These are phyloP conservation scores for Starmerella kuoi DNA, from an alignment of 805 yeast species.

Conservation along the genomic window DNA sequence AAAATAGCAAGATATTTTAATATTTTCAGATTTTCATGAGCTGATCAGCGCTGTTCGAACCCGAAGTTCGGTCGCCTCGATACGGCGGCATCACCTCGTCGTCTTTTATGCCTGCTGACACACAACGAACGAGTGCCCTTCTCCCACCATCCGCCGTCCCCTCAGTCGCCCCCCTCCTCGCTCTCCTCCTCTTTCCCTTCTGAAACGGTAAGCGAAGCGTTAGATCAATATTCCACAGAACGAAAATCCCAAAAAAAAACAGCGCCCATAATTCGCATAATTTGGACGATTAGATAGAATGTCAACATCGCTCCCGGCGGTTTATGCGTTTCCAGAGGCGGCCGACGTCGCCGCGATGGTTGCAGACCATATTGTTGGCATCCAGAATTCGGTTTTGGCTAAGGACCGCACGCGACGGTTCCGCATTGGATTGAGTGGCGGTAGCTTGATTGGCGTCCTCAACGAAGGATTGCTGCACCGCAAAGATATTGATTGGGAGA, in stretches of 20 bases:
- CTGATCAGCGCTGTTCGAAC: no score
- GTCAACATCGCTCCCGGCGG: constrained; percentile 43
- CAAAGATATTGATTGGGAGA: constrained; percentile 72
- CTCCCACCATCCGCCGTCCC: neutral
- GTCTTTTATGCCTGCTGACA: constrained; percentile 1
- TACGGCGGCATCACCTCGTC: neutral
- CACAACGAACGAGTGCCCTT: neutral
- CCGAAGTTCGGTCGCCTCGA: constrained; percentile 1
- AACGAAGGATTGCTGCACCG: constrained; percentile 73
- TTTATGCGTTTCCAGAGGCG: constrained; percentile 84
- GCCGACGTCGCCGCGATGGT: constrained; percentile 91
- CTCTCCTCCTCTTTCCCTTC: no score
- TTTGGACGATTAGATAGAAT: no score
- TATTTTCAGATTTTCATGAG: no score
- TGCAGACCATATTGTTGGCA: constrained; percentile 83
- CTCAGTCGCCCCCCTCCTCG: neutral
- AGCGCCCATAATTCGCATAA: no score
- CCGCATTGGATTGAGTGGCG: constrained; percentile 86
- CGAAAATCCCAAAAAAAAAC: no score
- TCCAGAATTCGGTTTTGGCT: constrained; percentile 60
- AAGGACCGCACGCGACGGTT: constrained; percentile 43
- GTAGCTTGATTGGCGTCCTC: constrained; percentile 75
- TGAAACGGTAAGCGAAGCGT: no score
- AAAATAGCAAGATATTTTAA: no score
- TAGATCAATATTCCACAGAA: no score